Evolutionary conservation across 306 rosid genomes (phyloP).

Genomic region (Vigna radiata): DNA sequence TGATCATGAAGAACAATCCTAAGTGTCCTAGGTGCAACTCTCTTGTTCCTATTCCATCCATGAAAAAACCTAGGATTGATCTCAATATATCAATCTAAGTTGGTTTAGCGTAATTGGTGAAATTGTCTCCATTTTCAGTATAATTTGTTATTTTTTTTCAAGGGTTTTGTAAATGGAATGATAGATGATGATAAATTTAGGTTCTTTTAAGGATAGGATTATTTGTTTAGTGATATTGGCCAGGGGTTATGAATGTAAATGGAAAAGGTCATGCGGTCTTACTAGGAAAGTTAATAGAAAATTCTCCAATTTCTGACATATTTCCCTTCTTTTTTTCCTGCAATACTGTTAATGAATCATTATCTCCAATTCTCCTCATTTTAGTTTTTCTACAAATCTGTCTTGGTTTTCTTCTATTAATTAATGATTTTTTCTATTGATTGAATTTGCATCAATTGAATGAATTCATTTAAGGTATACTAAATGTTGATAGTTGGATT

Average conservation of each 20-base stretch:
- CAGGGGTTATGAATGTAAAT: slow-evolving; percentile 61
- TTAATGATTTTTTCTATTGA: background rate
- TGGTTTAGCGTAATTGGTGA: slow-evolving; percentile 5
- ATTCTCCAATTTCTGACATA: slow-evolving; percentile 22
- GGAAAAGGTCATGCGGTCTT: slow-evolving; percentile 45
- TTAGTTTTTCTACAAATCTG: background rate
- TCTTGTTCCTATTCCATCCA: slow-evolving; percentile 63
- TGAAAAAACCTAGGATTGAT: slow-evolving; percentile 92
- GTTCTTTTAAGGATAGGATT: slow-evolving; percentile 46
- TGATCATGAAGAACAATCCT: slow-evolving; percentile 87
- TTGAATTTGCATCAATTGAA: background rate
- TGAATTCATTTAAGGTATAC: background rate
- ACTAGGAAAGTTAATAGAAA: slow-evolving; percentile 50
- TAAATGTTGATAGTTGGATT: background rate
- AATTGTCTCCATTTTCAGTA: slow-evolving; percentile 35
- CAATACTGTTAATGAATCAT: background rate
- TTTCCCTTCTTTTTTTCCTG: background rate
- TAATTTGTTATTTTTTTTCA: slow-evolving; percentile 20
- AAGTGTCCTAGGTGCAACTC: slow-evolving; percentile 91
- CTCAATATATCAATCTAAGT: slow-evolving; percentile 80
- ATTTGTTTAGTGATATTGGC: slow-evolving; percentile 45
- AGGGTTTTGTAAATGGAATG: slow-evolving; percentile 69
- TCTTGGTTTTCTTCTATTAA: background rate
- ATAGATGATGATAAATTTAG: slow-evolving; percentile 58
- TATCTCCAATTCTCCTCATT: background rate